Evolutionary conservation across 768 basidiomycete genomes (phyloP).

Genomic region (Sutorius australiensis): DNA sequence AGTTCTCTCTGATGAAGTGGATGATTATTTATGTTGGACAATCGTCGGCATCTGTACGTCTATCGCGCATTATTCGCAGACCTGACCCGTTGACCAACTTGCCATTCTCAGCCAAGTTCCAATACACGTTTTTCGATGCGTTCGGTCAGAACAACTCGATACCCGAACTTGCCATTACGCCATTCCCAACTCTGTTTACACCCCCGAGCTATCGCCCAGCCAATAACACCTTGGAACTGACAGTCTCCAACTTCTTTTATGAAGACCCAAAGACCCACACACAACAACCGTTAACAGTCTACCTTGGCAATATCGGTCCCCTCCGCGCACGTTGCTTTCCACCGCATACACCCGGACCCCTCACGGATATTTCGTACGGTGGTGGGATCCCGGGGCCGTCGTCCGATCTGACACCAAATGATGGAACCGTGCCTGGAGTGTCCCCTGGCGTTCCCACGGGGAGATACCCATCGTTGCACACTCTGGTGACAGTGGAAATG

Average conservation of each 20-base stretch:
- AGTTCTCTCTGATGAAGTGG: conserved; percentile 81
- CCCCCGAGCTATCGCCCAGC: conserved; percentile 69
- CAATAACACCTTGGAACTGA: conserved; percentile 75
- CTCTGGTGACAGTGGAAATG: conserved; percentile 83
- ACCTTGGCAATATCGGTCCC: conserved; percentile 87
- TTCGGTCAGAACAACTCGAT: conserved; percentile 75
- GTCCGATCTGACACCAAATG: conserved; percentile 27
- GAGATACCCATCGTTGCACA: conserved; percentile 64
- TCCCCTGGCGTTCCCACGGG: conserved; percentile 31
- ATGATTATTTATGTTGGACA: conserved; percentile 94
- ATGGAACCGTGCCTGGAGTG: conserved; percentile 17
- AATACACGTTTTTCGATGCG: conserved; percentile 92
- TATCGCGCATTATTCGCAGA: conserved; percentile 5
- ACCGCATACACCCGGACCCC: conserved; percentile 62
- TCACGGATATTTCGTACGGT: conserved; percentile 61
- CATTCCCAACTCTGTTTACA: conserved; percentile 84
- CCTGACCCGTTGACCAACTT: conserved; percentile 18
- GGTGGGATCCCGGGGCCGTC: conserved; percentile 42
- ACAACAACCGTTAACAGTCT: conserved; percentile 78
- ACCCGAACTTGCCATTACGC: conserved; percentile 79
- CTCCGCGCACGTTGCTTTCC: conserved; percentile 75
- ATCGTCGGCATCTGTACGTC: conserved; percentile 90
- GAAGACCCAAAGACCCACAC: conserved; percentile 61
- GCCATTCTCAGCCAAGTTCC: conserved; percentile 69
- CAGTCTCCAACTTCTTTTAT: conserved; percentile 86